phyloP scores from a whole-genome alignment of 768 basidiomycete genomes.

The Arthromyces matolae region DNA sequence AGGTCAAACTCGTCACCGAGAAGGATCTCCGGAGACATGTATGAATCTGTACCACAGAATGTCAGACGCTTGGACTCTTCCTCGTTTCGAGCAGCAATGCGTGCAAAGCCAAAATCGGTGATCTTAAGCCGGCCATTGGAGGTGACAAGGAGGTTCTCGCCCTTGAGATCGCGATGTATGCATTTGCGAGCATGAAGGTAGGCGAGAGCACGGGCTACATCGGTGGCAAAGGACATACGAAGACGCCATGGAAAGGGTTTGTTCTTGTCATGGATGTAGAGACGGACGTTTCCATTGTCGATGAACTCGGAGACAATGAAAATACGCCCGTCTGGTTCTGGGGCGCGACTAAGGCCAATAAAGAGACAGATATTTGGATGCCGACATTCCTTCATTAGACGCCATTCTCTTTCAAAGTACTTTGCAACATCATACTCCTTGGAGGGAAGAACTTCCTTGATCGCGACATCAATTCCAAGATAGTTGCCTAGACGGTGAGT shows the following conservation, averaged over 20 bases:
- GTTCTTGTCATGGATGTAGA: slow-evolving; percentile 82
- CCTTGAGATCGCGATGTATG: slow-evolving; percentile 90
- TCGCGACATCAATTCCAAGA: slow-evolving; percentile 93
- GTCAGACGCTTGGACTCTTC: slow-evolving; percentile 86
- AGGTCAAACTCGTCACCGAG: slow-evolving; percentile 90
- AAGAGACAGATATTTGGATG: slow-evolving; percentile 93
- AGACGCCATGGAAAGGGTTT: slow-evolving; percentile 92
- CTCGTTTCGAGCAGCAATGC: slow-evolving; percentile 88
- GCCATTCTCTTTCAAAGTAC: slow-evolving; percentile 99
- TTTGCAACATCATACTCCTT: slow-evolving; percentile 92
- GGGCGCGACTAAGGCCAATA: slow-evolving; percentile 83
- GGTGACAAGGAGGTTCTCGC: slow-evolving; percentile 95
- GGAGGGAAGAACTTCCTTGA: slow-evolving; percentile 93
- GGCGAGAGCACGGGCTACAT: slow-evolving; percentile 91
- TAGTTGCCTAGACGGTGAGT: slow-evolving; percentile 59
- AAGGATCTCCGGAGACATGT: slow-evolving; percentile 97
- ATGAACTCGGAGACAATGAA: slow-evolving; percentile 96
- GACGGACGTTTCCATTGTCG: slow-evolving; percentile 85
- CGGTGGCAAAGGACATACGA: slow-evolving; percentile 90
- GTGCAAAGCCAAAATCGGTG: slow-evolving; percentile 97
- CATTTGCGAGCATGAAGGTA: slow-evolving; percentile 94
- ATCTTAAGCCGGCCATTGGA: slow-evolving; percentile 93
- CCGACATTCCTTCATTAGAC: slow-evolving; percentile 92
- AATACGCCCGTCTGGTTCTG: slow-evolving; percentile 76
- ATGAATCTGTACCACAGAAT: slow-evolving; percentile 87